Evolutionary conservation across 169 alveolate species (phyloP).

Genomic region (Eimeria acervulina): DNA sequence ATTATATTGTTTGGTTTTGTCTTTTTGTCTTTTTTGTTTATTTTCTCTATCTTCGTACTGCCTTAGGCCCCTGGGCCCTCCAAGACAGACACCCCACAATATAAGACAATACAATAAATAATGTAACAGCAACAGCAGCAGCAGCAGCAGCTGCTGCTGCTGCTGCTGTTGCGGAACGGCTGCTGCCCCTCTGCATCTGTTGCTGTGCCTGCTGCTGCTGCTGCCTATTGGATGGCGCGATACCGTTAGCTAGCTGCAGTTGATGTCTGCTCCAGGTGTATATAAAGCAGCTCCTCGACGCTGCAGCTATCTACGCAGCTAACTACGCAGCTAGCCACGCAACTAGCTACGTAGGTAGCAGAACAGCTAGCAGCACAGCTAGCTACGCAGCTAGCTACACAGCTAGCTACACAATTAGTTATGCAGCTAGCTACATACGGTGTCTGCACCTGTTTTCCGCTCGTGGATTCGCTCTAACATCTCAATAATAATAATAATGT

Average conservation of each 20-base stretch:
- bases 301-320: neutral
- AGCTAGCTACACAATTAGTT: slow-evolving; percentile 8
- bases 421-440: neutral
- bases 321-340: no score
- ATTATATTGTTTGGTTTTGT: no score
- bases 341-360: no score
- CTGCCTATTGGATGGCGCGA: neutral
- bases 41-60: no score
- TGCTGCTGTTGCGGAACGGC: neutral
- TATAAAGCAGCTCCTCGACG: neutral
- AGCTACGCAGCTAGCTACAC: neutral
- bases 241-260: no score
- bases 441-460: neutral
- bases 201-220: slow-evolving; percentile 28
- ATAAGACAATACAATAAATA: neutral
- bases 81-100: neutral
- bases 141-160: slow-evolving; percentile 1
- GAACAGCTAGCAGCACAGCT: no score
- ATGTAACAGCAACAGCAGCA: neutral
- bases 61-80: no score
- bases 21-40: no score
- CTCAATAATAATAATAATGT: no score
- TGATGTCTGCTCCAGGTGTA: no score
- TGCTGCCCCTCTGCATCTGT: slow-evolving; percentile 24
- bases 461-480: neutral